Conservation (phyloP, 2,329 filamentous ascomycete species). For the Teratosphaeria nubilosa region DNA sequence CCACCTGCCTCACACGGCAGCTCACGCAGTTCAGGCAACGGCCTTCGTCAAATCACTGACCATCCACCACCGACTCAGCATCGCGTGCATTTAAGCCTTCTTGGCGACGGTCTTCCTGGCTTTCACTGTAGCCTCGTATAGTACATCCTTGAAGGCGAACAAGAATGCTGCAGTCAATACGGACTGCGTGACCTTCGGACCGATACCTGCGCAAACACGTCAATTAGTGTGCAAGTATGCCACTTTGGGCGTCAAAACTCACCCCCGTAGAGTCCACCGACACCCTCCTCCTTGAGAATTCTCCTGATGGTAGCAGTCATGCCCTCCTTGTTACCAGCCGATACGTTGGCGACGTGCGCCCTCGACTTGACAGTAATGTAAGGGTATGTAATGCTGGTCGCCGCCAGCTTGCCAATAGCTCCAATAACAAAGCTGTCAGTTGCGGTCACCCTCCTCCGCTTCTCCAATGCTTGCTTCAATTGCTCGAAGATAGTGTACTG, state of each 20-base stretch:
- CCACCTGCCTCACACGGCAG: background rate
- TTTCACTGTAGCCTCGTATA: constrained; percentile 72
- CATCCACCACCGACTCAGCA: background rate
- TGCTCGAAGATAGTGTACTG: constrained; percentile 99
- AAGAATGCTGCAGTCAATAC: constrained; percentile 92
- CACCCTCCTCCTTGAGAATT: constrained; percentile 84
- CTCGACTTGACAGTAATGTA: constrained; percentile 98
- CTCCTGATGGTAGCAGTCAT: constrained; percentile 67
- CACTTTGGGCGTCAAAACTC: constrained; percentile 20
- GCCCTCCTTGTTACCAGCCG: constrained; percentile 58
- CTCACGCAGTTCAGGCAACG: background rate
- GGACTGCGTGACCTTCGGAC: constrained; percentile 91
- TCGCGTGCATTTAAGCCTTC: background rate
- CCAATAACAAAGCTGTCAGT: constrained; percentile 83
- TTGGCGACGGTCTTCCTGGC: constrained; percentile 38
- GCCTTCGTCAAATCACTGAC: background rate
- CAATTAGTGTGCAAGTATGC: background rate
- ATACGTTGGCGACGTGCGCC: constrained; percentile 72
- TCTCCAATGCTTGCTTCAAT: constrained; percentile 84
- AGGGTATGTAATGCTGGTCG: constrained; percentile 88
- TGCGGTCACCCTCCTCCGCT: constrained; percentile 64
- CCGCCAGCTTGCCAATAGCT: constrained; percentile 86
- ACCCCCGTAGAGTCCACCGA: constrained; percentile 86
- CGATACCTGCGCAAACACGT: constrained; percentile 55
- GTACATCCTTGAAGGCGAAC: constrained; percentile 94